Percentiles rank a stretch among this genome's conserved stretches.
phyloP scores from a whole-genome alignment of 768 basidiomycete genomes.

The Hygrophoropsis aurantiaca region DNA sequence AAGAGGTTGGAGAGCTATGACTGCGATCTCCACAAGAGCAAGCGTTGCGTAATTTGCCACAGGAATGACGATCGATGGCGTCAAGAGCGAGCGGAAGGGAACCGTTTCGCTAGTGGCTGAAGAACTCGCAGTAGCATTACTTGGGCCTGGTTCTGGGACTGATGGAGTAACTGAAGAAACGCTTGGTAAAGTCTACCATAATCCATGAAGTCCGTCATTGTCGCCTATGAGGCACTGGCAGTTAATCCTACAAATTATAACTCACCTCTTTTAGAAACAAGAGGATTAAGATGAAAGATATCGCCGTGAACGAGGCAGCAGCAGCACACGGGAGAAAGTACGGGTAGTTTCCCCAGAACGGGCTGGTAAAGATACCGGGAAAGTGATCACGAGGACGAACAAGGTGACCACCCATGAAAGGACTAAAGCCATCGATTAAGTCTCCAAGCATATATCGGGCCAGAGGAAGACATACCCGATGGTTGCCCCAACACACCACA shows the following conservation, averaged over 20 bases:
- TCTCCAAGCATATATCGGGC: background rate
- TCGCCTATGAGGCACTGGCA: too few relatives aligned
- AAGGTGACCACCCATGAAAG: conserved; percentile 52
- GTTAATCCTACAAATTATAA: background rate
- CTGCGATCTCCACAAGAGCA: conserved; percentile 25
- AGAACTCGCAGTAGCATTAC: background rate
- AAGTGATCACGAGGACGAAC: conserved; percentile 50
- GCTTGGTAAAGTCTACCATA: background rate
- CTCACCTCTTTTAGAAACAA: conserved; percentile 25
- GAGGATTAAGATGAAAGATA: conserved; percentile 7
- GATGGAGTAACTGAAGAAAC: conserved; percentile 1
- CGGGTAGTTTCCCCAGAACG: conserved; percentile 20
- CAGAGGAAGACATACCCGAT: conserved; percentile 28
- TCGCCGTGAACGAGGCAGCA: background rate
- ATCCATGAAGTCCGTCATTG: too few relatives aligned
- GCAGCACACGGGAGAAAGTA: conserved; percentile 23
- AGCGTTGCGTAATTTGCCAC: conserved; percentile 30
- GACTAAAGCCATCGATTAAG: conserved; percentile 28
- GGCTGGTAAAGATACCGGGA: conserved; percentile 40
- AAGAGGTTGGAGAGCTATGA: conserved; percentile 26
- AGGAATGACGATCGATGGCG: conserved; percentile 18
- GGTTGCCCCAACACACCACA: conserved; percentile 32
- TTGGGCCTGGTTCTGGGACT: background rate
- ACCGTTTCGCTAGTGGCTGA: background rate
- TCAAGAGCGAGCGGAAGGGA: conserved; percentile 15